phyloP scores from a whole-genome alignment of 2,329 filamentous ascomycete genomes.

The Trichophyton simii region DNA sequence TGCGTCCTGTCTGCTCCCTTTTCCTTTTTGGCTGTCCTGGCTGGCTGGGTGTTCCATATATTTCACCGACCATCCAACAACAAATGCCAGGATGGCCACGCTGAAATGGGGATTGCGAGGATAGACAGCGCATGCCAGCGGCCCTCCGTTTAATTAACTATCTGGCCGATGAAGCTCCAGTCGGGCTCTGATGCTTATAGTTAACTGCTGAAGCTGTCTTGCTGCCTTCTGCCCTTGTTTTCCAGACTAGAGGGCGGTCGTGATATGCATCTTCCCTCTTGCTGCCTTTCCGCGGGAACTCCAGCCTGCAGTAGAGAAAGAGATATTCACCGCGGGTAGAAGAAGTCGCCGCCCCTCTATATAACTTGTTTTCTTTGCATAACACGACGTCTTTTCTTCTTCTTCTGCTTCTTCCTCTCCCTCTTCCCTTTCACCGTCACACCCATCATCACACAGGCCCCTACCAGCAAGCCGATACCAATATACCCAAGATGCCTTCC shows the following conservation, averaged over 20 bases:
- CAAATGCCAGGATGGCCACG: not conserved
- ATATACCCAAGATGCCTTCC: conserved; percentile 21
- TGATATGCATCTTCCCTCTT: not conserved
- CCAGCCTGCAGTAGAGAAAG: not conserved
- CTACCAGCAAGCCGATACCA: not conserved
- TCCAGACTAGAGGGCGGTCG: not conserved
- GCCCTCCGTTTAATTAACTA: not conserved
- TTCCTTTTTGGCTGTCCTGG: not conserved
- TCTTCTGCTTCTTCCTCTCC: not conserved
- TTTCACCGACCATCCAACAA: not conserved
- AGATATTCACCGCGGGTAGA: not conserved
- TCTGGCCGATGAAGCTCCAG: not conserved
- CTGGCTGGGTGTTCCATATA: not conserved
- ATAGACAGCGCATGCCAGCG: not conserved
- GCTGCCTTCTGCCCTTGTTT: not conserved
- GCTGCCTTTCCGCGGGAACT: conserved; percentile 5
- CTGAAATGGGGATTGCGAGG: not conserved
- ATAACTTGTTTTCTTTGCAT: not conserved
- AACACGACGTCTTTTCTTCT: not conserved
- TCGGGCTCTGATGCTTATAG: not conserved
- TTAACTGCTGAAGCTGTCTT: not conserved
- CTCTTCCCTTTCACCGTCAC: not conserved
- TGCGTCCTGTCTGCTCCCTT: not conserved
- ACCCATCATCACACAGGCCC: not conserved
- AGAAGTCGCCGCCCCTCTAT: not conserved